phyloP scores from a whole-genome alignment of 2,329 filamentous ascomycete genomes.

The Diaporthe sp. region DNA sequence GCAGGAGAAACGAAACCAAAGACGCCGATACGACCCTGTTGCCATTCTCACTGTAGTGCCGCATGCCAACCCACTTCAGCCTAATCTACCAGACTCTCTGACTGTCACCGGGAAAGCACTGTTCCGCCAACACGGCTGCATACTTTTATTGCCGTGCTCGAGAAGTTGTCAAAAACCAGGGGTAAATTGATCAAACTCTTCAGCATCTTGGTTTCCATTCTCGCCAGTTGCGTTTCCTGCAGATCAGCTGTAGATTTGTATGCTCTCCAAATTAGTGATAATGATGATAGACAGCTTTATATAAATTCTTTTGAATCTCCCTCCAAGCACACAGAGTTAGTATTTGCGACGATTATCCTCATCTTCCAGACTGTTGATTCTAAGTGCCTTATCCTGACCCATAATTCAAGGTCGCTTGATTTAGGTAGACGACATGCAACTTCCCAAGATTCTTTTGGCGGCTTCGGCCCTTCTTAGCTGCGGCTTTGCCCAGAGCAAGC shows the following conservation, averaged over 20 bases:
- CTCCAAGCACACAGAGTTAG: neutral
- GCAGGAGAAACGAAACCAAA: neutral
- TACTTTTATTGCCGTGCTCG: neutral
- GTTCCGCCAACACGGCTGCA: neutral
- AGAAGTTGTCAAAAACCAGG: neutral
- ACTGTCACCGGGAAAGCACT: neutral
- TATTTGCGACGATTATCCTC: neutral
- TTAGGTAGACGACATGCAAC: neutral
- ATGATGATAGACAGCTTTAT: neutral
- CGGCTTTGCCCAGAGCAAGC: neutral
- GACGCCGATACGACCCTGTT: neutral
- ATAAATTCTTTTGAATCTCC: neutral
- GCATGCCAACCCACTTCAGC: neutral
- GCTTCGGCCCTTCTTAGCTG: neutral
- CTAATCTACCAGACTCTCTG: neutral
- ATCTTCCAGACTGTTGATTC: neutral
- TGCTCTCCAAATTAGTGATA: neutral
- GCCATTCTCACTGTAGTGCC: neutral
- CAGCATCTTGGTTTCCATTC: slow-evolving; percentile 8
- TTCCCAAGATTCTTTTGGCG: neutral
- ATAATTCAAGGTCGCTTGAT: neutral
- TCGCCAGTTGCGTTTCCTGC: neutral
- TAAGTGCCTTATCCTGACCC: too few relatives aligned
- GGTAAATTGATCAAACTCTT: neutral
- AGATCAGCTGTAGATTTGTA: neutral